Evolutionary conservation across 192 early-diverging fungal genomes (phyloP), one percentile per base, ranked within the genome.

Genomic region (Podila horticola): DNA sequence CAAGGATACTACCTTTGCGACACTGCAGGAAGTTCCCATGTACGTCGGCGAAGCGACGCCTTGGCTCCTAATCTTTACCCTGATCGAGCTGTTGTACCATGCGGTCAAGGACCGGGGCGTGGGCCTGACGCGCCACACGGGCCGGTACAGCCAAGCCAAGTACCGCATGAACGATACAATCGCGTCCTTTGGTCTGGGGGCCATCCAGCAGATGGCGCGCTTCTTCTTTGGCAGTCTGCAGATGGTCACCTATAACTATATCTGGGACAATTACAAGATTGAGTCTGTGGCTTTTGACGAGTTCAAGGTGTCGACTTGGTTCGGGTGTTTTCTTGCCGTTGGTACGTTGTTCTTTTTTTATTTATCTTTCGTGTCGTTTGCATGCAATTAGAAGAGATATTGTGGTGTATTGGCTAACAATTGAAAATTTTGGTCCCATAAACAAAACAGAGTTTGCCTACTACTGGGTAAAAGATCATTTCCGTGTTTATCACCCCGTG

Each of bases 161-260:
- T 83, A 83, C 48, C 73, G 88, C 5, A 67, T 90, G 82, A 89
- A 89, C 69, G 88, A 90, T 69, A 85, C 65, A 65, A 82, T 90
- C 45, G 84, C 82, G 20, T 85, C 83, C 36, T 62, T 90, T 3
- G 77, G 86, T 0, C 83, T 88, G 4, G 89, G 89, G 30, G 75
- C 86, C 26, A 22, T 89, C 19, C 89, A 90, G 55, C 88, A 89
- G 65, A 71, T 89, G 62, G 84, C 85, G 0, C 51, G 74, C 10
- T 82, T 89, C 69, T 87, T 90, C 61, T 51, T 85, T 12, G 77
- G 69, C 51, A 76, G 79, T 45, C 50, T 88, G 17, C 81, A 82
- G 50, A 63, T 90, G 62, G 62, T 69, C 20, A 74, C 82, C 34
- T 90, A 90, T 60, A 70, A 88, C 57, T 90, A 76, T 22, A 68